Conservation (phyloP, 2,329 filamentous ascomycete species). For the Hirsutella thompsonii region DNA sequence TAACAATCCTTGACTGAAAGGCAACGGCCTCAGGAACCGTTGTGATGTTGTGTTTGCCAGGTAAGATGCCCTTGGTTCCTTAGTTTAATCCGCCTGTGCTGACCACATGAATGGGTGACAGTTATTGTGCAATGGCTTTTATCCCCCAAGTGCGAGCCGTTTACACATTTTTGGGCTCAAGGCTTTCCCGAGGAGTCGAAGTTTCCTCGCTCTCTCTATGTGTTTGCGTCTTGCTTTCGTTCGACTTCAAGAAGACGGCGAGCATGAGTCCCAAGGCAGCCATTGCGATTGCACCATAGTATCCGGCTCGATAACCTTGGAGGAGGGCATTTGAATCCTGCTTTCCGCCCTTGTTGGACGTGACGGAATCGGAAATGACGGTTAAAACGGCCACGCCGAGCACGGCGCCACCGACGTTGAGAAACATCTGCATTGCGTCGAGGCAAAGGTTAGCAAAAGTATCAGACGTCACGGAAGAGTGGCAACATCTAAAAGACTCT, state of each 20-base stretch:
- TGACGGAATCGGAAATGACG: constrained; percentile 8
- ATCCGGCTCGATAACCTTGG: constrained; percentile 3
- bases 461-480: background rate
- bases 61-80: too few relatives aligned
- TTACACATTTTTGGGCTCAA: too few relatives aligned
- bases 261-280: constrained; percentile 1
- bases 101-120: too few relatives aligned
- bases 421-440: constrained; percentile 3
- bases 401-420: constrained; percentile 6
- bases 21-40: too few relatives aligned
- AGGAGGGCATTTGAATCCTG: constrained; percentile 1
- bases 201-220: too few relatives aligned
- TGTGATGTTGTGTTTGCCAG: too few relatives aligned
- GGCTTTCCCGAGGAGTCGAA: too few relatives aligned
- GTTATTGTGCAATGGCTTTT: too few relatives aligned
- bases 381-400: constrained; percentile 5
- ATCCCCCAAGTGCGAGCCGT: too few relatives aligned
- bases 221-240: constrained; percentile 4
- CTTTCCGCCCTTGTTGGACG: constrained; percentile 6
- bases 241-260: constrained; percentile 3
- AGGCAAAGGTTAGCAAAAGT: background rate
- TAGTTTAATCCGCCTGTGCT: too few relatives aligned
- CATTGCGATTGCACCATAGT: constrained; percentile 6
- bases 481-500: too few relatives aligned
- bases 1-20: too few relatives aligned